Evolutionary conservation across 2,329 filamentous ascomycete species (phyloP).

Genomic region (Calonectria pteridis): DNA sequence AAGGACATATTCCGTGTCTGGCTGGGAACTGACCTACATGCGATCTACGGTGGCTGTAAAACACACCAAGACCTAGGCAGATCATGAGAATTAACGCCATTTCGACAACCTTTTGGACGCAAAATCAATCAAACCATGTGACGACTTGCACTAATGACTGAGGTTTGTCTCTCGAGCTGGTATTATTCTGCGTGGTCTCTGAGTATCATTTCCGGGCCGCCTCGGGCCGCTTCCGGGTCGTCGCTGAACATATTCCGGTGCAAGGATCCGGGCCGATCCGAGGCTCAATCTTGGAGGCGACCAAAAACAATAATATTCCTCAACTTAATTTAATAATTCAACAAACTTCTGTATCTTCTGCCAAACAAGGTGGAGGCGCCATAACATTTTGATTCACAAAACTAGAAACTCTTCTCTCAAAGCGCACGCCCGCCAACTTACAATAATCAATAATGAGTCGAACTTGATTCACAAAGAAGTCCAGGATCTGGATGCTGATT

Average conservation of each 20-base stretch:
- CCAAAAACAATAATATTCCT: background rate
- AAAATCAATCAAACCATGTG: background rate
- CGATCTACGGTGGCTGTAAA: background rate
- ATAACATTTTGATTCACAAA: background rate
- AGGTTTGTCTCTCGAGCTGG: background rate
- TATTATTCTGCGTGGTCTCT: background rate
- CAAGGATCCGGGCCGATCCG: background rate
- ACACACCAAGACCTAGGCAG: background rate
- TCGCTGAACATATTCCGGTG: background rate
- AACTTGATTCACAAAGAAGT: background rate
- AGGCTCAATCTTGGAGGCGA: background rate
- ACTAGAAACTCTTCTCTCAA: background rate
- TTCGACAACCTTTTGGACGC: background rate
- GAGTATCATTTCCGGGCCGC: background rate
- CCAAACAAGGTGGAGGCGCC: background rate
- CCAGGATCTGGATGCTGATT: background rate
- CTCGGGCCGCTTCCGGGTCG: background rate
- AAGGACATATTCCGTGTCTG: slow-evolving; percentile 4
- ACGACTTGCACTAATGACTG: background rate
- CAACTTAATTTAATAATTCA: background rate
- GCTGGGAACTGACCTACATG: background rate
- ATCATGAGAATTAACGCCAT: background rate
- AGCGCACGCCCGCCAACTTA: background rate
- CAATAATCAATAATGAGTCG: background rate
- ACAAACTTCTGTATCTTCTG: background rate